Conservation (phyloP, 2,329 filamentous ascomycete species). For the Cytospora piceae region DNA sequence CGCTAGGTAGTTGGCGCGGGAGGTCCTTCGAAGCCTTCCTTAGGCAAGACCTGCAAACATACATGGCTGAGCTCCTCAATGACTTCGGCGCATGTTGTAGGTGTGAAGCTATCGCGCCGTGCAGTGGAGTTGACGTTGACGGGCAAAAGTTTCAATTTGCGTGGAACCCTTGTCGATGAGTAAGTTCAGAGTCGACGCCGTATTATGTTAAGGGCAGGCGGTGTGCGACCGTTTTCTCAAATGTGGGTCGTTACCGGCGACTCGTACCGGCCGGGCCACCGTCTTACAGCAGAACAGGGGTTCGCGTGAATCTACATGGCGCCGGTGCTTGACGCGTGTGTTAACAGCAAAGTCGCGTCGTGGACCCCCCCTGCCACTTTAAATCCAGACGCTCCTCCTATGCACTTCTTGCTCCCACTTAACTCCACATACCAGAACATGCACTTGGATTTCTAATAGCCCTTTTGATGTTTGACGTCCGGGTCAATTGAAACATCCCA, state of each 20-base stretch:
- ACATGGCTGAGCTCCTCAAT: constrained; percentile 39
- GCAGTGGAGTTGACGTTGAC: background rate
- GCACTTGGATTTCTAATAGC: constrained; percentile 15
- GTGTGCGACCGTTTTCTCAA: background rate
- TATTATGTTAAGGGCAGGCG: constrained; percentile 9
- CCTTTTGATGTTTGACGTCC: constrained; percentile 1
- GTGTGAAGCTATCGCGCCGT: background rate
- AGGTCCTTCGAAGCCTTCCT: constrained; percentile 35
- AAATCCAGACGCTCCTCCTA: constrained; percentile 23
- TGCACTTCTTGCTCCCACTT: constrained; percentile 19
- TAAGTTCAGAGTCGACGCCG: background rate
- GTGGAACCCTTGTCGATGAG: constrained; percentile 6
- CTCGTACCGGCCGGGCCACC: background rate
- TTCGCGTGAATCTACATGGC: constrained; percentile 29
- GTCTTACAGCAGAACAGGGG: constrained; percentile 20
- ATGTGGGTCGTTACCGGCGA: background rate
- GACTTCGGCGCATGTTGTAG: constrained; percentile 7
- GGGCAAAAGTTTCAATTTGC: constrained; percentile 12
- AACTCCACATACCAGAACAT: constrained; percentile 23
- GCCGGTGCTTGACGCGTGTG: constrained; percentile 22
- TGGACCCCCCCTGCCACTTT: constrained; percentile 27
- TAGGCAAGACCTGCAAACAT: constrained; percentile 44
- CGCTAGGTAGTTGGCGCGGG: constrained; percentile 20
- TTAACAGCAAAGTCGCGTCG: constrained; percentile 21
- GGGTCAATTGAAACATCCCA: constrained; percentile 14